Conservation (phyloP, 257 asterid species). For the Solanum bulbocastanum region DNA sequence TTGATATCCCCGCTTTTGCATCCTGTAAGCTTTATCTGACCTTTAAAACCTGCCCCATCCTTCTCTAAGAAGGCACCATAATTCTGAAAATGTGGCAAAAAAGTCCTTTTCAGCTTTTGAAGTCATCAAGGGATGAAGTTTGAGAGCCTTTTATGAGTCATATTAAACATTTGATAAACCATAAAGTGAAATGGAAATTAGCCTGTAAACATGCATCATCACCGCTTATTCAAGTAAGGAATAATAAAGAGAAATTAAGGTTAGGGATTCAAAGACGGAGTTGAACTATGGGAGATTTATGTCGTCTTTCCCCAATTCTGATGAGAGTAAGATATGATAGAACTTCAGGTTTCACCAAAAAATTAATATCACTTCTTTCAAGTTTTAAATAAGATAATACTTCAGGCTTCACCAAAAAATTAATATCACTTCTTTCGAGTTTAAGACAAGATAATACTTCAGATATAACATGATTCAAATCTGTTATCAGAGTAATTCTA, state of each 20-base stretch:
- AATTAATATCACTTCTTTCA: not conserved
- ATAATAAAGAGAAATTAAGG: not conserved
- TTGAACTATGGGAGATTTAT: not conserved
- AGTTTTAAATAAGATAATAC: not conserved
- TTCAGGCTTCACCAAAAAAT: not conserved
- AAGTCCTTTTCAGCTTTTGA: not conserved
- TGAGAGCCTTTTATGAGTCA: not conserved
- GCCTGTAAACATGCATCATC: not conserved
- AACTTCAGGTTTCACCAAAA: not conserved
- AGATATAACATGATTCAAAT: not conserved
- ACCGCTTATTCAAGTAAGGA: not conserved
- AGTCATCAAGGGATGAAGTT: not conserved
- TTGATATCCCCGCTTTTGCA: conserved; percentile 56
- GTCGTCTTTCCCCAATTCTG: not conserved
- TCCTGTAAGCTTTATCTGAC: conserved; percentile 63
- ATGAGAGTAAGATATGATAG: not conserved
- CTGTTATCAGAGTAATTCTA: not conserved
- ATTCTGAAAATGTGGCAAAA: conserved; percentile 44
- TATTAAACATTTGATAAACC: not conserved
- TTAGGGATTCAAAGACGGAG: not conserved
- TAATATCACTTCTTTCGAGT: not conserved
- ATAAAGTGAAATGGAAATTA: not conserved
- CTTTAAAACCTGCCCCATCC: conserved; percentile 93
- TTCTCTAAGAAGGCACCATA: conserved; percentile 92
- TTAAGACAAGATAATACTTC: not conserved